Conservation (phyloP, 148 eudicot species). For the Silene latifolia region DNA sequence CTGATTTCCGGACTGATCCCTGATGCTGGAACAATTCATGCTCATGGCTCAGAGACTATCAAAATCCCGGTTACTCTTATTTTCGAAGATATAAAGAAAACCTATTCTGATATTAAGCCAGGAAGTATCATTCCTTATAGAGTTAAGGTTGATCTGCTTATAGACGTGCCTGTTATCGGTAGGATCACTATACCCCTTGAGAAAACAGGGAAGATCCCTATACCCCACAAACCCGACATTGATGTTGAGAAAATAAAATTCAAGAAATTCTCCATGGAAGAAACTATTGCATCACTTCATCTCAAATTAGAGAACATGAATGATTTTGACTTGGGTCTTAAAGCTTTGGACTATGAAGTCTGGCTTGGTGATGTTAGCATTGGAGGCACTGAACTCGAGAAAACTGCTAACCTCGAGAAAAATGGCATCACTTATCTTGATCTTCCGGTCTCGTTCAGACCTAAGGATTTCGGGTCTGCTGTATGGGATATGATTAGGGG, state of each 20-base stretch:
- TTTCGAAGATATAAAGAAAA: conserved; percentile 77
- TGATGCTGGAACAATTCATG: conserved; percentile 89
- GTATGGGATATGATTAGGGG: conserved; percentile 97
- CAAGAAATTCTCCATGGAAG: conserved; percentile 79
- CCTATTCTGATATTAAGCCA: conserved; percentile 69
- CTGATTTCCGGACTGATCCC: conserved; percentile 89
- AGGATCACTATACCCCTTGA: conserved; percentile 86
- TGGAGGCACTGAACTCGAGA: conserved; percentile 69
- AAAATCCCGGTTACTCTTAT: conserved; percentile 72
- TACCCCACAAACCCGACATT: conserved; percentile 91
- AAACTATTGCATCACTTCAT: conserved; percentile 75
- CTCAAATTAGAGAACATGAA: conserved; percentile 84
- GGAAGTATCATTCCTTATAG: conserved; percentile 88
- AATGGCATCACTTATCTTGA: conserved; percentile 52
- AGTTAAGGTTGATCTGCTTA: conserved; percentile 75
- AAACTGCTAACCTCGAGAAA: conserved; percentile 55
- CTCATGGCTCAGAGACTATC: conserved; percentile 92
- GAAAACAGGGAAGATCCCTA: conserved; percentile 88
- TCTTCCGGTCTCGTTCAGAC: conserved; percentile 80
- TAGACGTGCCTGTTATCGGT: conserved; percentile 88
- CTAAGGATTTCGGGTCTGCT: conserved; percentile 90
- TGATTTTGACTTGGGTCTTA: conserved; percentile 86
- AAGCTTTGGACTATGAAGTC: conserved; percentile 73
- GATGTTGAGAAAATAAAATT: conserved; percentile 86
- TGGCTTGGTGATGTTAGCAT: conserved; percentile 74